Percentiles rank a stretch among this genome's conserved stretches.
Conservation (phyloP, 169 alveolate genomes). For the Haemoproteus tartakovskyi region DNA sequence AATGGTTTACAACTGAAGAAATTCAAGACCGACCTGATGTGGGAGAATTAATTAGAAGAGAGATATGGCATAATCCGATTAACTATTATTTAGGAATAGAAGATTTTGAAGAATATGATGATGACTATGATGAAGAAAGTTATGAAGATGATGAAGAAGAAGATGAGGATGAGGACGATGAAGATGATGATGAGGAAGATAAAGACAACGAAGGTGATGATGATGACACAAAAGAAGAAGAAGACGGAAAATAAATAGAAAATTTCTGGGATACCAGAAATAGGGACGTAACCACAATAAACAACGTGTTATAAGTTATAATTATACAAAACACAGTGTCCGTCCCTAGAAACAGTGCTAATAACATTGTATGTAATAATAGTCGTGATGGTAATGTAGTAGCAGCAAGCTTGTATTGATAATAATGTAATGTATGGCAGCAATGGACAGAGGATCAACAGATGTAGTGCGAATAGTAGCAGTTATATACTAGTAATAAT, state of each 20-base stretch:
- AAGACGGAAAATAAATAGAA: conserved; percentile 10
- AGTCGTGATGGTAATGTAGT: no score
- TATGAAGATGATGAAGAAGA: conserved; percentile 66
- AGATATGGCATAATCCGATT: conserved; percentile 89
- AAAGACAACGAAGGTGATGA: conserved; percentile 23
- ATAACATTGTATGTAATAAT: no score
- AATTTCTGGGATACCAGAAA: no score
- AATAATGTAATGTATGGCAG: no score
- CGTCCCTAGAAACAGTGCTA: no score
- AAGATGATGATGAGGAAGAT: conserved; percentile 58
- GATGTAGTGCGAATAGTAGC: no score
- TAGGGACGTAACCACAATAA: no score
- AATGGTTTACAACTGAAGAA: conserved; percentile 81
- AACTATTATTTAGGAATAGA: conserved; percentile 80
- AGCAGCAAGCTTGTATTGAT: no score
- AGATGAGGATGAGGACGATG: conserved; percentile 62
- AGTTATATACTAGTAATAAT: no score
- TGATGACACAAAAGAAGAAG: conserved; percentile 18
- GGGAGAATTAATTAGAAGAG: conserved; percentile 88
- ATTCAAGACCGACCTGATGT: conserved; percentile 82
- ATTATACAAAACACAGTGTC: no score
- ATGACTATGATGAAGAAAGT: conserved; percentile 73
- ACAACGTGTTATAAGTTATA: no score
- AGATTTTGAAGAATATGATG: conserved; percentile 78
- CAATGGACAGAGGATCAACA: no score